These are phyloP conservation scores for Saccharomycopsis crataegensis DNA, from an alignment of 1,139 yeast species.

Conservation along the genomic window DNA sequence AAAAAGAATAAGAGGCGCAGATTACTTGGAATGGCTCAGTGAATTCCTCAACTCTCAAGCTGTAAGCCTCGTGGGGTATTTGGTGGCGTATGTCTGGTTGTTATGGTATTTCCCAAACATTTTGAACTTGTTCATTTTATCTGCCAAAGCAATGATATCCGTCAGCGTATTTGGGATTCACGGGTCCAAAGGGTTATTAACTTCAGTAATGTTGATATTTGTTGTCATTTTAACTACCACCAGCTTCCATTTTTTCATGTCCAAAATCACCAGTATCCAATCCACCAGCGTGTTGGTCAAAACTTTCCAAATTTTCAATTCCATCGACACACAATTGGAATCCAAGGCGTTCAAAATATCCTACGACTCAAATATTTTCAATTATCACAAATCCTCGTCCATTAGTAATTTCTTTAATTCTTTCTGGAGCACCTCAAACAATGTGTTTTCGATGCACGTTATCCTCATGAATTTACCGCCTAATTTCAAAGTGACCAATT, in stretches of 20 bases:
- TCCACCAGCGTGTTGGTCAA: background rate
- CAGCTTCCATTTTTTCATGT: background rate
- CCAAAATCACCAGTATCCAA: background rate
- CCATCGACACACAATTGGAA: constrained; percentile 5
- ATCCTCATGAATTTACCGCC: constrained; percentile 13
- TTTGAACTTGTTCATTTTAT: constrained; percentile 5
- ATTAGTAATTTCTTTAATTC: constrained; percentile 6
- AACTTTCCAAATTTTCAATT: background rate
- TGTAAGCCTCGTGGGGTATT: constrained; percentile 9
- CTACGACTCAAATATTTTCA: constrained; percentile 3
- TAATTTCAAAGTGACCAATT: constrained; percentile 7
- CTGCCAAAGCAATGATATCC: constrained; percentile 13
- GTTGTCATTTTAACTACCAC: background rate
- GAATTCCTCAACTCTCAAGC: constrained; percentile 1
- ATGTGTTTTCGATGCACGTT: constrained; percentile 14
- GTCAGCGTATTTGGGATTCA: constrained; percentile 15
- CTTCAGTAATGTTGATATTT: background rate
- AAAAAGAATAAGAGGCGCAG: background rate
- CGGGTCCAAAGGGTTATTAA: constrained; percentile 9
- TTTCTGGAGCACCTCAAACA: constrained; percentile 10
- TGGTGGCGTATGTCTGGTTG: constrained; percentile 8
- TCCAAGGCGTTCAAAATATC: constrained; percentile 3
- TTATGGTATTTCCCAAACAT: constrained; percentile 10
- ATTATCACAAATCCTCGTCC: background rate
- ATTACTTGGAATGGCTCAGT: background rate